These are phyloP conservation scores for Magnolia changhungtana DNA, from an alignment of 164 flowering plant genomes.

Conservation along the genomic window DNA sequence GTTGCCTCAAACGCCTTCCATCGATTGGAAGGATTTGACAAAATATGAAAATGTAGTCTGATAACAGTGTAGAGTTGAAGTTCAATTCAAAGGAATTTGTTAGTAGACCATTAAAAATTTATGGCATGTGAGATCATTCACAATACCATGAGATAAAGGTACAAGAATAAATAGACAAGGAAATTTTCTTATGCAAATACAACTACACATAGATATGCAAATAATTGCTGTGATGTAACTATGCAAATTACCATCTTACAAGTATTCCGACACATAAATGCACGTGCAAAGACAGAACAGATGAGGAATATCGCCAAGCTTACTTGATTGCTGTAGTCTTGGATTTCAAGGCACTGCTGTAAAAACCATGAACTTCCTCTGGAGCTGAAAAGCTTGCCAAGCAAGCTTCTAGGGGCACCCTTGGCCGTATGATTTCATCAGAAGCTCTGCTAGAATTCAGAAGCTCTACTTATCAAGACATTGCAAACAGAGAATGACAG, in stretches of 20 bases:
- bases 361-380: slow-evolving; percentile 88
- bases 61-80: too few species aligned
- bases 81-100: background rate
- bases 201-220: too few species aligned
- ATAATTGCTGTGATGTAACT: background rate
- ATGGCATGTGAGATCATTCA: background rate
- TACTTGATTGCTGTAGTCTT: slow-evolving; percentile 92
- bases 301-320: slow-evolving; percentile 14
- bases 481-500: background rate
- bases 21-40: too few species aligned
- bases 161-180: background rate
- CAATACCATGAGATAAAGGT: background rate
- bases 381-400: slow-evolving; percentile 75
- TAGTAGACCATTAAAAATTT: background rate
- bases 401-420: slow-evolving; percentile 89
- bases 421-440: slow-evolving; percentile 83
- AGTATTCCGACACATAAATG: background rate
- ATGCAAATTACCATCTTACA: background rate
- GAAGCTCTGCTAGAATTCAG: slow-evolving; percentile 27
- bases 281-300: background rate
- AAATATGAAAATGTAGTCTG: too few species aligned
- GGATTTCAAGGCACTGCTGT: slow-evolving; percentile 81
- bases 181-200: background rate
- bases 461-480: slow-evolving; percentile 1
- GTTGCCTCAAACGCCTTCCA: too few species aligned